Base-by-base conservation (phyloP, 495 filamentous ascomycete species). In the Penicillium parvum region DNA sequence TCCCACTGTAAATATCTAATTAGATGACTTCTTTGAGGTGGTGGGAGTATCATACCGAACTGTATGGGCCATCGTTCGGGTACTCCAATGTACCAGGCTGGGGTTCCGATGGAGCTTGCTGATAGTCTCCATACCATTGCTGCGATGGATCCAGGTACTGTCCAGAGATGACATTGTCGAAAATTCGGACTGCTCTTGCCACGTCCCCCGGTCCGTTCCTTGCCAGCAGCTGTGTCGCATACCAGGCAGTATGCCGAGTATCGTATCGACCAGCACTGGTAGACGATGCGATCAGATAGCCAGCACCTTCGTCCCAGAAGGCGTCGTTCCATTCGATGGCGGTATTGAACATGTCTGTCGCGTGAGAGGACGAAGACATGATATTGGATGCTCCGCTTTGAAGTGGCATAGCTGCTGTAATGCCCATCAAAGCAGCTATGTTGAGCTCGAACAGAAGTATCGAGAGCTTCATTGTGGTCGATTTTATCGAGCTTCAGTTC, bases 71-170 rank as follows among this genome's bases (percentile, higher is more conserved):
- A 7, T 43, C 45, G n/a, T 52, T 28, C 5, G 54, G 52, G 50
- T 72, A 72, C 2, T 52, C 50, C 23, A 46, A 14, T 12, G 45
- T 63, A 3, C 65, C 68, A 20, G 68, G 65, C 29, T 55, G 52
- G 0, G 68, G 68, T 36, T 66, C 50, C 23, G 68, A 64, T 2
- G 68, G 68, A 18, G 68, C 61, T 12, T 51, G 35, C 17, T 60
- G 56, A 39, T 70, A 72, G 38, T 70, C 61, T 4, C 68, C 68
- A 33, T 62, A 65, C 61, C 61, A 72, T 48, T 64, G 61, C 38
- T 55, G 52, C 1, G 52, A 43, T 1, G 58, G 34, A 41, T 72
- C 52, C 12, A 65, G 61, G 17, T 60, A 62, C 29, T 72, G 68
- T 1, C 48, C 63, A 3, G 49, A 44, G 26, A 69, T 68, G 30